These are phyloP conservation scores for Wickerhamomyces queroliae DNA, from an alignment of 805 yeast species.

Conservation along the genomic window DNA sequence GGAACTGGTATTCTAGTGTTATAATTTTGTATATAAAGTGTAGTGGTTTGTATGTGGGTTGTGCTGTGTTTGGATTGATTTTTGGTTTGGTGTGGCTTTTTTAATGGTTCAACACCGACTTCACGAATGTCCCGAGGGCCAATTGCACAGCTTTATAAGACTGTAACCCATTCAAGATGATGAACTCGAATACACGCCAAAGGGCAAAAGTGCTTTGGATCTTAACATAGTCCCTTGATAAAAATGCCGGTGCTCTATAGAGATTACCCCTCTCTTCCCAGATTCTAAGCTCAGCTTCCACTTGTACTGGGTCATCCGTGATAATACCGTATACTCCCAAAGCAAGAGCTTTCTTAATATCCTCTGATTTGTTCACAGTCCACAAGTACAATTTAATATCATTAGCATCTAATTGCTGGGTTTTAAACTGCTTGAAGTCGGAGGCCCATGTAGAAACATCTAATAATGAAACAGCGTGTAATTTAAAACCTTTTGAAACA, in stretches of 20 bases:
- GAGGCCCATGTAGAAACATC: constrained; percentile 40
- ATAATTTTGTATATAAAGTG: no score
- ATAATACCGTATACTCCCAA: constrained; percentile 33
- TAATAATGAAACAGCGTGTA: constrained; percentile 49
- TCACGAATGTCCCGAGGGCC: neutral
- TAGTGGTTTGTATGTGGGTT: no score
- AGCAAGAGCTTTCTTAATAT: constrained; percentile 30
- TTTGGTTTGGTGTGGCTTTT: no score
- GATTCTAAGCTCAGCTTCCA: constrained; percentile 3
- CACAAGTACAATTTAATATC: constrained; percentile 39
- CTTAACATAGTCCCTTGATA: constrained; percentile 5
- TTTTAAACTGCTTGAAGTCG: constrained; percentile 24
- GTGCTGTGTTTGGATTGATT: neutral
- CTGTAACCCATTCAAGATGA: constrained; percentile 7
- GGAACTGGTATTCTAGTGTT: no score
- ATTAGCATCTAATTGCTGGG: constrained; percentile 25
- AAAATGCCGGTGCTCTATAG: constrained; percentile 5
- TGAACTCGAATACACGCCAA: constrained; percentile 18
- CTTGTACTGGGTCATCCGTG: constrained; percentile 31
- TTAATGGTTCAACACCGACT: neutral
- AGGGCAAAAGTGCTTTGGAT: constrained; percentile 3
- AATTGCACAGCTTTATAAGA: constrained; percentile 8
- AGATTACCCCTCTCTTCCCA: constrained; percentile 1
- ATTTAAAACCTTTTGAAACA: constrained; percentile 35
- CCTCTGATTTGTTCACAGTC: constrained; percentile 41